Base-by-base conservation (phyloP, 176 grass and related monocot species). In the Triticum aestivum region DNA sequence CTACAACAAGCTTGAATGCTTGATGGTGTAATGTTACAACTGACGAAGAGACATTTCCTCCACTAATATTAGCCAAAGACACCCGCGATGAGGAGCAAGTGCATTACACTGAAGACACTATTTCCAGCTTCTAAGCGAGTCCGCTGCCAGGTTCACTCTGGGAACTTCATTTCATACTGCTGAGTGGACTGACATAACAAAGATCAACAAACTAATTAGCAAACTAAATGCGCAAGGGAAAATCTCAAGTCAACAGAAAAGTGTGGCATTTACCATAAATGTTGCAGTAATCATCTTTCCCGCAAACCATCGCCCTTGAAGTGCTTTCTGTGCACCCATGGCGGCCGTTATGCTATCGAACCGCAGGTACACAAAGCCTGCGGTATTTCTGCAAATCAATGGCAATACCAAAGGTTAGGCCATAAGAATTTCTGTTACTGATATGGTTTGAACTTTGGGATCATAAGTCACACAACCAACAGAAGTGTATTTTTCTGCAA, bases 231-330 rank as follows among this genome's bases (percentile, higher is more conserved):
- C 66, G 18, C 37, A 7, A 69, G 14, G 7, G 70, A 78, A 0
- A 30, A 52, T 12, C 3, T 78, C 58, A 47, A 8, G 4, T 4
- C 1, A 41, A 64, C 33, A 83, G 8, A 8, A 78, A 42, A 24
- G 23, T 1, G 68, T 1, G 69, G 56, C 45, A 72, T 51, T 68
- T 92, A 98, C 97, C 97, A 98, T 93, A 59, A 81, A 98, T 54
- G 91, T 96, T 56, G 97, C 94, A 51, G 94, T 96, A 12, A 98
- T 98, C 93, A 96, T 98, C 88, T 98, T 98, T 65, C 97, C 97
- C 6, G 97, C 94, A 91, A 98, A 98, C 97, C 97, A 98, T 86
- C 97, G 92, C 21, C 97, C 97, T 74, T 98, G 97, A 20, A 99
- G 92, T 23, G 94, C 94, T 77, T 81, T 92, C 67, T 99, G 94